Base-by-base conservation (phyloP, 306 rosid genomes). In the Hylodesmum podocarpum region DNA sequence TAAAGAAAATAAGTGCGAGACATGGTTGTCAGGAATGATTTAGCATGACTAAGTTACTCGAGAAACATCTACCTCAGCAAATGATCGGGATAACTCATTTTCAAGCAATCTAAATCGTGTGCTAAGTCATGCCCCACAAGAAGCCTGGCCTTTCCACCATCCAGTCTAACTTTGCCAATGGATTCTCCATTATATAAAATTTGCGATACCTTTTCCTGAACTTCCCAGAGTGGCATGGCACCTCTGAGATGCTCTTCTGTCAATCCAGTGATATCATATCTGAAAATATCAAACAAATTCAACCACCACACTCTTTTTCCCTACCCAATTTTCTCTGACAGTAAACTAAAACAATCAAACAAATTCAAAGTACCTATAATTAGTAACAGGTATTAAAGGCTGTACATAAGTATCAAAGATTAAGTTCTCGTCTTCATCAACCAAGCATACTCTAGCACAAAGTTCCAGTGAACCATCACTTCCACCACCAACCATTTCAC, bases 401-500 rank as follows among this genome's bases (percentile, higher is more conserved):
- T 68, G 84, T 70, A 91, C 98, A 74, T 69, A 91, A 40, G 93
- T 67, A 55, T 88, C 89, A 58, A 91, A 85, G 69, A 93, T 81
- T 53, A 93, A 50, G 62, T 87, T 93, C 83, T 93, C 97, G 16
- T 91, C 88, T 87, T 85, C 92, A 73, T 91, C 98, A 29, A 87
- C 82, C 54, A 93, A 82, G 82, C 96, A 89, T 18, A 91, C 88
- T 76, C 95, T 83, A 75, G 88, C 97, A 85, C 98, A 93, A 29
- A 93, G 79, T 72, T 89, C 96, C 55, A 93, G 77, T 0, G 96
- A 68, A 71, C 97, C 98, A 85, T 93, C 98, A 82, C 85, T 84
- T 87, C 97, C 97, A 66, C 98, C 97, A 25, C 91, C 91, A 81
- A 88, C 93, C 96, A 93, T 93, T 86, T 91, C 97, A 81, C 97